Evolutionary conservation across 2,329 filamentous ascomycete genomes (phyloP).

Genomic region (Fusarium buxicola): DNA sequence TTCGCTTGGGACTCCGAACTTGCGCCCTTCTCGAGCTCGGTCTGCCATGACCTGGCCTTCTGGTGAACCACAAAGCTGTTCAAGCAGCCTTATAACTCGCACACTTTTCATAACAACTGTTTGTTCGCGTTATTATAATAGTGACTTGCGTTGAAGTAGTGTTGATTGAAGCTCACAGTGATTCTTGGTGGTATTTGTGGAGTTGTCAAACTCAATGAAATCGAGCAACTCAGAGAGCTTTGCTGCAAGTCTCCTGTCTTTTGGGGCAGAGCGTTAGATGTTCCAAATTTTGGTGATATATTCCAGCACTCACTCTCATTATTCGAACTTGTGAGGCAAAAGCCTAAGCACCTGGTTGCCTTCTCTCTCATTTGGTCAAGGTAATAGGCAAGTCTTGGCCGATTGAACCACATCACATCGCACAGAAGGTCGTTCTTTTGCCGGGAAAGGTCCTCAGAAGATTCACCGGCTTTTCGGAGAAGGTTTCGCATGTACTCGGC

Average conservation of each 20-base stretch:
- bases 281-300: neutral
- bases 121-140: neutral
- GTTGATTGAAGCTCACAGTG: neutral
- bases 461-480: neutral
- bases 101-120: neutral
- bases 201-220: neutral
- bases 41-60: constrained; percentile 8
- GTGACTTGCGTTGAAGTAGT: neutral
- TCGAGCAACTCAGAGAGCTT: neutral
- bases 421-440: constrained; percentile 2
- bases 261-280: neutral
- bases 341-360: neutral
- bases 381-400: constrained; percentile 11
- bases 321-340: neutral
- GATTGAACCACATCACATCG: constrained; percentile 22
- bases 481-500: constrained; percentile 8
- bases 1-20: constrained; percentile 9
- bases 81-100: neutral
- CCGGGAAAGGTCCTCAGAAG: neutral
- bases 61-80: neutral
- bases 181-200: neutral
- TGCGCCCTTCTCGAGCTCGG: constrained; percentile 12
- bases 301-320: neutral
- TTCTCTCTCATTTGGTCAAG: neutral
- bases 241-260: neutral